These are phyloP conservation scores for Vicia villosa DNA, from an alignment of 306 rosid genomes.

Conservation along the genomic window DNA sequence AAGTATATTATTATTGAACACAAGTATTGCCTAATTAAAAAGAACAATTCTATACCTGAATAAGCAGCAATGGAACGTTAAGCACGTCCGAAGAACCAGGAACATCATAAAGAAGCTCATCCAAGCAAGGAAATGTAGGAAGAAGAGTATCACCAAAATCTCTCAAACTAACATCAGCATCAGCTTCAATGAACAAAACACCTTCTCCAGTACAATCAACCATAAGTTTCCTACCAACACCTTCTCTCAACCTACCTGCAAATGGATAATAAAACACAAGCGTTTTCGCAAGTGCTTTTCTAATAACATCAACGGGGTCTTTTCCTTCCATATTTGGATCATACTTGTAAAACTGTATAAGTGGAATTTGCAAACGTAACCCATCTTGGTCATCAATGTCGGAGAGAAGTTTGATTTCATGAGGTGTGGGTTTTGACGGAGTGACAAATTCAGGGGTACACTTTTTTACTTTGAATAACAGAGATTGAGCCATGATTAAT, in stretches of 20 bases:
- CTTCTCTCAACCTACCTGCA: too few species aligned
- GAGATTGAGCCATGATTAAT: slow-evolving; percentile 1
- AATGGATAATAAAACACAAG: too few species aligned
- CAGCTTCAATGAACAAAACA: too few species aligned
- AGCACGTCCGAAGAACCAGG: not conserved
- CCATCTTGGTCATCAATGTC: not conserved
- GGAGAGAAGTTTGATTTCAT: not conserved
- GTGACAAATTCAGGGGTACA: not conserved
- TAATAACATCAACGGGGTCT: too few species aligned
- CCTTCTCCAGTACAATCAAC: too few species aligned
- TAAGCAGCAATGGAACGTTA: not conserved
- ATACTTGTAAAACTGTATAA: too few species aligned
- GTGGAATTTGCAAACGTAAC: too few species aligned
- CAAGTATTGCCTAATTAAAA: too few species aligned
- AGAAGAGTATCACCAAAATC: not conserved
- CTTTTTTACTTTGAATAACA: not conserved
- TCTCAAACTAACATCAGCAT: too few species aligned
- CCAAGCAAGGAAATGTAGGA: not conserved
- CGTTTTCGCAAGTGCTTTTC: too few species aligned
- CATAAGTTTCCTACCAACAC: too few species aligned
- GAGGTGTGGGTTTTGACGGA: not conserved
- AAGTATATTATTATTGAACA: not conserved
- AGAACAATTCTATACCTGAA: not conserved
- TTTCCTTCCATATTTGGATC: too few species aligned
- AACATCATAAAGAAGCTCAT: not conserved